These are phyloP conservation scores for Trypanosoma scelopori DNA, from an alignment of 208 protist species.

Conservation along the genomic window DNA sequence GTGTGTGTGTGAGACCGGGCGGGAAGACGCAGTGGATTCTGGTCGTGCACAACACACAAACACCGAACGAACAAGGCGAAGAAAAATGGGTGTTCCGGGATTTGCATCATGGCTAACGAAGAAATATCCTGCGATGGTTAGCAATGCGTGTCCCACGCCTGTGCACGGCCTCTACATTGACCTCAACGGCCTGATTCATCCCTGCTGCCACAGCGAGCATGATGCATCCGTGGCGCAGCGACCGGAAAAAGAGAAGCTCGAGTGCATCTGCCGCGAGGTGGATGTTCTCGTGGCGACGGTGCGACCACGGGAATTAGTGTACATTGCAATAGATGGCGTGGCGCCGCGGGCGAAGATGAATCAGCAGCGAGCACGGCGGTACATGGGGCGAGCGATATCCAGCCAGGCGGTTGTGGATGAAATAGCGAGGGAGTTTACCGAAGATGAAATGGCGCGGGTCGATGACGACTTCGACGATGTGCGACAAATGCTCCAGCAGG, in stretches of 20 bases:
- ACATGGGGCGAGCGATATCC: conserved; percentile 50
- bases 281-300: conserved; percentile 96
- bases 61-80: too few species aligned
- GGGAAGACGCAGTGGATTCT: too few species aligned
- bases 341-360: conserved; percentile 99
- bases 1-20: not conserved
- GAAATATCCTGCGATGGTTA: conserved; percentile 77
- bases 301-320: conserved; percentile 94
- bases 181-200: conserved; percentile 98
- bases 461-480: conserved; percentile 58
- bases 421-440: conserved; percentile 40
- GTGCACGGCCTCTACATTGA: conserved; percentile 93
- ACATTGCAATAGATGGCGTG: conserved; percentile 97
- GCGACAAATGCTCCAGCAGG: conserved; percentile 32
- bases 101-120: conserved; percentile 81
- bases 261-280: conserved; percentile 93
- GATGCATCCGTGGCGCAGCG: conserved; percentile 56
- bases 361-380: conserved; percentile 96
- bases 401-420: too few species aligned
- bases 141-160: conserved; percentile 31
- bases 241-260: conserved; percentile 74
- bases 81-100: conserved; percentile 74
- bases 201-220: conserved; percentile 96
- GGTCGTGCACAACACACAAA: too few species aligned
- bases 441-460: conserved; percentile 34